Evolutionary conservation across 2,329 filamentous ascomycete genomes (phyloP).

Genomic region (Colletotrichum agaves): DNA sequence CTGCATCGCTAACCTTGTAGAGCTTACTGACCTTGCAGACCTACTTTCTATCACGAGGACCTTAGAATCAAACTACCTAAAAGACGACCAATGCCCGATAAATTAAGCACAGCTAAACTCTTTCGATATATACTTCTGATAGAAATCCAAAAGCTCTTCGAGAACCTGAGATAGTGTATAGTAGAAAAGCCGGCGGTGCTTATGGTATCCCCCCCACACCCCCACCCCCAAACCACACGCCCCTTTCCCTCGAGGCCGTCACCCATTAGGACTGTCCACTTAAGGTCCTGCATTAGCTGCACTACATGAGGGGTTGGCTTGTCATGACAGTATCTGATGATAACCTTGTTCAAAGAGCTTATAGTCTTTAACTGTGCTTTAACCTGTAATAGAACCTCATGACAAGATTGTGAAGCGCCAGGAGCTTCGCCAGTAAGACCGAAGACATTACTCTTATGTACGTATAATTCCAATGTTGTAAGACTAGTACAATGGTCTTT

Average conservation of each 20-base stretch:
- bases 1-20: no score
- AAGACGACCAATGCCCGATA: no score
- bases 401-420: background rate
- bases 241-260: background rate
- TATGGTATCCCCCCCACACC: background rate
- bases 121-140: no score
- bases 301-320: background rate
- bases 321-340: background rate
- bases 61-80: no score
- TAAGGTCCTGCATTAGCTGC: background rate
- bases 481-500: background rate
- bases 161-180: no score
- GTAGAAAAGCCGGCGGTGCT: no score
- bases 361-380: background rate
- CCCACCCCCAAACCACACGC: background rate
- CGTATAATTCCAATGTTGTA: background rate
- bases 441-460: background rate
- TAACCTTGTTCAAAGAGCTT: background rate
- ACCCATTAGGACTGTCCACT: background rate
- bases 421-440: background rate
- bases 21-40: no score
- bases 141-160: no score
- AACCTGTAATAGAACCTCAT: background rate
- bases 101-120: no score
- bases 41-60: no score